Conservation (phyloP, 768 basidiomycete genomes). For the Tulasnella sp. region DNA sequence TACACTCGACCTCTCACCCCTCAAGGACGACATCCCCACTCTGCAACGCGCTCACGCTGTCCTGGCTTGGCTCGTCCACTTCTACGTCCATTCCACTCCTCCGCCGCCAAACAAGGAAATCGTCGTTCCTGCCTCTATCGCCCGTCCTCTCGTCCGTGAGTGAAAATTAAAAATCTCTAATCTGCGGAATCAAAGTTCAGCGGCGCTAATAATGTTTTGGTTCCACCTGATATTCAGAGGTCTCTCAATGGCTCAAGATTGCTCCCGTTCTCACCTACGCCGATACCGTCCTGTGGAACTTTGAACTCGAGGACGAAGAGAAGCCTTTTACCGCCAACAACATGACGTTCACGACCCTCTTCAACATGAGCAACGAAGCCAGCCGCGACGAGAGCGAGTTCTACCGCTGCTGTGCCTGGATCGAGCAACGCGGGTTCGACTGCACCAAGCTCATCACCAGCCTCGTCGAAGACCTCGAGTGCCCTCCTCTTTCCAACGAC, state of each 20-base stretch:
- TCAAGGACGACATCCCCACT: conserved; percentile 9
- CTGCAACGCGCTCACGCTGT: conserved; percentile 22
- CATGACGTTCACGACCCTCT: conserved; percentile 30
- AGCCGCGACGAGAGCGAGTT: conserved; percentile 69
- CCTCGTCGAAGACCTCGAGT: conserved; percentile 7
- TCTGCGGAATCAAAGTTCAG: background rate
- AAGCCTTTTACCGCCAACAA: conserved; percentile 20
- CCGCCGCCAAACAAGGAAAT: conserved; percentile 36
- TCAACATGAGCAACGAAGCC: conserved; percentile 53
- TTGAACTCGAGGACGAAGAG: background rate
- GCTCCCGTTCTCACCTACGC: conserved; percentile 88
- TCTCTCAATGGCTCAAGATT: conserved; percentile 62
- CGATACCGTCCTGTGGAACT: conserved; percentile 67
- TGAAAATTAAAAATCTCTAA: background rate
- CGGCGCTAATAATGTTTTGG: background rate
- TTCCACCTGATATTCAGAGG: conserved; percentile 27
- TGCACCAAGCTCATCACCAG: conserved; percentile 17
- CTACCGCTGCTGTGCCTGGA: conserved; percentile 75
- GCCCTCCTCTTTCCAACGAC: background rate
- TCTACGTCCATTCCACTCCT: conserved; percentile 25
- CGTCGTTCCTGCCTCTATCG: conserved; percentile 59
- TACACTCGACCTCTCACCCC: conserved; percentile 8
- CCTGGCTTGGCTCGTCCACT: conserved; percentile 23
- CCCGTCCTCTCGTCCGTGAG: conserved; percentile 57
- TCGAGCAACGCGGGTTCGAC: conserved; percentile 77